Percentiles rank a stretch among this genome's conserved stretches.
These are phyloP conservation scores for Sporothrix pseudoabietina DNA, from an alignment of 2,329 filamentous ascomycete species.

Conservation along the genomic window DNA sequence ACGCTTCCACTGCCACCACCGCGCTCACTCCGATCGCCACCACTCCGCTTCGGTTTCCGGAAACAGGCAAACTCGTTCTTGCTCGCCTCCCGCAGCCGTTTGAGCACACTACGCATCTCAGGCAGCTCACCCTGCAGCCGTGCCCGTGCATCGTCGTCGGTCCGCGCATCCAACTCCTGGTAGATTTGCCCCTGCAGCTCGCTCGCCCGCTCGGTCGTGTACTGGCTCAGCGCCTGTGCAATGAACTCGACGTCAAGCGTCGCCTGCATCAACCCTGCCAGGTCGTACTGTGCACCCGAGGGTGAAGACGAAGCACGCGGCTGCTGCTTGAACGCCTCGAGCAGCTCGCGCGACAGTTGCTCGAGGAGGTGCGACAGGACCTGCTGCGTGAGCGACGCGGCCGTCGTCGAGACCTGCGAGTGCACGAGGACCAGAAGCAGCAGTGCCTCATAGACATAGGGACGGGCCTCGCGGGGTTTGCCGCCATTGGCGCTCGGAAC, in stretches of 20 bases:
- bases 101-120: slow-evolving; percentile 84
- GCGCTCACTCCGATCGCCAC: not conserved
- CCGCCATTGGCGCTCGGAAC: slow-evolving; percentile 62
- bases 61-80: slow-evolving; percentile 89
- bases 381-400: slow-evolving; percentile 72
- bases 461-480: slow-evolving; percentile 71
- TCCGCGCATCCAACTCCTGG: slow-evolving; percentile 83
- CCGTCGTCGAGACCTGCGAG: slow-evolving; percentile 81
- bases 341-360: slow-evolving; percentile 75
- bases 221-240: slow-evolving; percentile 87
- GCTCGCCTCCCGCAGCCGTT: slow-evolving; percentile 77
- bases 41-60: slow-evolving; percentile 59
- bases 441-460: slow-evolving; percentile 87
- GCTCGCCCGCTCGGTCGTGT: slow-evolving; percentile 79
- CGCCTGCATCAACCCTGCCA: slow-evolving; percentile 89
- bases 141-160: slow-evolving; percentile 81
- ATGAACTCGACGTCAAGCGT: slow-evolving; percentile 97
- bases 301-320: slow-evolving; percentile 35
- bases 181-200: slow-evolving; percentile 85
- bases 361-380: slow-evolving; percentile 88
- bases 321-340: slow-evolving; percentile 73
- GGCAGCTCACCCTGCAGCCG: slow-evolving; percentile 83
- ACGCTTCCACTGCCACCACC: not conserved
- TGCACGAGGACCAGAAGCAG: slow-evolving; percentile 87
- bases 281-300: slow-evolving; percentile 56